Conservation (phyloP, 495 filamentous ascomycete species). For the Penicillium odoratum region DNA sequence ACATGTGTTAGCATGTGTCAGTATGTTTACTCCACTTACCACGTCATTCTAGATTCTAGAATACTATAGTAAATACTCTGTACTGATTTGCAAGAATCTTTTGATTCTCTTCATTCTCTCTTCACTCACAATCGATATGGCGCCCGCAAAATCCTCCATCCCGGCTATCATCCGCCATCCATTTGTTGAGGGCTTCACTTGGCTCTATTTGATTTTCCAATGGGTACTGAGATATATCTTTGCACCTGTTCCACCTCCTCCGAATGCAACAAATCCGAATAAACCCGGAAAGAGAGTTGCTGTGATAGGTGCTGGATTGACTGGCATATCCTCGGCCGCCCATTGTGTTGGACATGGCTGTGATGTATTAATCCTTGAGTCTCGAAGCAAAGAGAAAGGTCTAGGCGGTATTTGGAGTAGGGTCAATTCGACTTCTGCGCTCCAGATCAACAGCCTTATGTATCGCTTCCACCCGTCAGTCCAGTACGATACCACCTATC, state of each 20-base stretch:
- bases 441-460: conserved; percentile 85
- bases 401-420: conserved; percentile 84
- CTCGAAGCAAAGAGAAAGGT: conserved; percentile 55
- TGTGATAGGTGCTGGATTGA: conserved; percentile 81
- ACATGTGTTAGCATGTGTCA: too few species aligned
- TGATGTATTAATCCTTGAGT: conserved; percentile 77
- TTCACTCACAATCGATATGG: background rate
- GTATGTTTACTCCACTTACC: too few species aligned
- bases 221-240: conserved; percentile 64
- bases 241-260: conserved; percentile 66
- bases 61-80: too few species aligned
- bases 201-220: conserved; percentile 68
- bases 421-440: conserved; percentile 79
- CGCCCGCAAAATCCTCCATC: conserved; percentile 11
- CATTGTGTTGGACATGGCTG: conserved; percentile 89
- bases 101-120: background rate
- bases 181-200: conserved; percentile 47
- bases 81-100: too few species aligned
- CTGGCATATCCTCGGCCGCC: conserved; percentile 76
- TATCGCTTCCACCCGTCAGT: conserved; percentile 86
- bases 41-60: too few species aligned
- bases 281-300: conserved; percentile 62
- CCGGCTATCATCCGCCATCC: conserved; percentile 31
- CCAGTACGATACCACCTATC: conserved; percentile 71
- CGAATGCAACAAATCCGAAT: conserved; percentile 42